These are phyloP conservation scores for Pichia sporocuriosa DNA, from an alignment of 805 yeast species.

Conservation along the genomic window DNA sequence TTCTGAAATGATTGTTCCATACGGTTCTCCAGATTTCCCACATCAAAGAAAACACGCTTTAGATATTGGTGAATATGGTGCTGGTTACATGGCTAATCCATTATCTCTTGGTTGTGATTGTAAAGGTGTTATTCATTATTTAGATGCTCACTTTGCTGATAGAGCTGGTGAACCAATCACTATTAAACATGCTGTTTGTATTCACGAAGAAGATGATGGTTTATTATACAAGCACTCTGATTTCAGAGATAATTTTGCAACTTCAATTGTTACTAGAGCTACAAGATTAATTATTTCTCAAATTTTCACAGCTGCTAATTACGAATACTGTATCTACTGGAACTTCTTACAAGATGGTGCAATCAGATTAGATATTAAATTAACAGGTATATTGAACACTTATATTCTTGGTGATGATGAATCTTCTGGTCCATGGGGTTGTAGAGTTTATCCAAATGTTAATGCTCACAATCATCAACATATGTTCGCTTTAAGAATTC, in stretches of 20 bases:
- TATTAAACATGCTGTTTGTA: slow-evolving; percentile 71
- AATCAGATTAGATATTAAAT: slow-evolving; percentile 68
- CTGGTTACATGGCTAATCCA: slow-evolving; percentile 79
- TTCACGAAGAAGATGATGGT: slow-evolving; percentile 84
- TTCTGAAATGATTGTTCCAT: slow-evolving; percentile 81
- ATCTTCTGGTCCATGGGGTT: slow-evolving; percentile 70
- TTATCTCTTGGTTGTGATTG: slow-evolving; percentile 77
- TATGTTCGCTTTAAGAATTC: slow-evolving; percentile 67
- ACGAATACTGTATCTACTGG: slow-evolving; percentile 83
- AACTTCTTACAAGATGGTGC: slow-evolving; percentile 79
- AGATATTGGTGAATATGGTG: slow-evolving; percentile 85
- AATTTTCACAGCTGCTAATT: slow-evolving; percentile 81
- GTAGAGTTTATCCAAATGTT: slow-evolving; percentile 70
- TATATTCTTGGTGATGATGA: slow-evolving; percentile 57
- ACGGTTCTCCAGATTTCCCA: slow-evolving; percentile 72
- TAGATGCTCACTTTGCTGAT: slow-evolving; percentile 71
- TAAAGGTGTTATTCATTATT: slow-evolving; percentile 77
- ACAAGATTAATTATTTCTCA: slow-evolving; percentile 69
- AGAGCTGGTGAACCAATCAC: slow-evolving; percentile 64
- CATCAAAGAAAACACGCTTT: slow-evolving; percentile 83
- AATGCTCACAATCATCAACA: slow-evolving; percentile 88
- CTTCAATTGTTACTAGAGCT: slow-evolving; percentile 70
- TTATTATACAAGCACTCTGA: slow-evolving; percentile 75
- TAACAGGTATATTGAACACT: slow-evolving; percentile 80
- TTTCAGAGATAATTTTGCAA: slow-evolving; percentile 72